These are phyloP conservation scores for Tausonia pullulans DNA, from an alignment of 1,284 basidiomycete species.

Conservation along the genomic window DNA sequence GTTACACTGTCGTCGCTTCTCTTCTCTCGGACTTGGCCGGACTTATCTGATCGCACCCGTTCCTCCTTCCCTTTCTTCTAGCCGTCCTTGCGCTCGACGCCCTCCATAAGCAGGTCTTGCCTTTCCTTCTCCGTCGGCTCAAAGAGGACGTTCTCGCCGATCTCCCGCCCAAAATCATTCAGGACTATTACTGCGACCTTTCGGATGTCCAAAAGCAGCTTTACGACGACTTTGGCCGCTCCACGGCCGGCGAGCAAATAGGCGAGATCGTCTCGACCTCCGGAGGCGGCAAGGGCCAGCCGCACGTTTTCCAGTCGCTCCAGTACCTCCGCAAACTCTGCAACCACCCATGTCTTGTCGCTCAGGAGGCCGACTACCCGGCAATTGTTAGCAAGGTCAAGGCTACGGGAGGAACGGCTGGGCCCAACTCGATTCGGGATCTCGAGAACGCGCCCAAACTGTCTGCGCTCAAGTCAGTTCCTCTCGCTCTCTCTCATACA, in stretches of 20 bases:
- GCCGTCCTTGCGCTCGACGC: constrained; percentile 89
- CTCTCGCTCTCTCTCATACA: neutral
- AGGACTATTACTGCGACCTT: constrained; percentile 98
- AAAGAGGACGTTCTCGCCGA: constrained; percentile 97
- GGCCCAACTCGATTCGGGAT: constrained; percentile 48
- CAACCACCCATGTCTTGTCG: constrained; percentile 86
- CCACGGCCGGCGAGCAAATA: constrained; percentile 55
- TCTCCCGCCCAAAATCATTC: constrained; percentile 97
- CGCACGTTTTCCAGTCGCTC: constrained; percentile 89
- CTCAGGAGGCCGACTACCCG: constrained; percentile 43
- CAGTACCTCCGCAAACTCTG: constrained; percentile 97
- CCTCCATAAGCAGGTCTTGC: constrained; percentile 96
- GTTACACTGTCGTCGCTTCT: constrained; percentile 24
- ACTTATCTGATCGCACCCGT: neutral
- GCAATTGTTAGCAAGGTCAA: constrained; percentile 50
- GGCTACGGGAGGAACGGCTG: constrained; percentile 26
- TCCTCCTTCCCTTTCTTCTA: constrained; percentile 27
- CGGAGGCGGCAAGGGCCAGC: constrained; percentile 42
- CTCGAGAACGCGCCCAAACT: constrained; percentile 90
- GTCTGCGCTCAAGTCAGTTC: constrained; percentile 66
- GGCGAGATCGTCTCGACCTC: constrained; percentile 50
- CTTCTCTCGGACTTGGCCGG: neutral
- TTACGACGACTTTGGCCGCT: constrained; percentile 85
- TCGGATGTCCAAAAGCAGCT: constrained; percentile 85
- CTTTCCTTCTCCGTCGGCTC: constrained; percentile 87